A percentile compares a stretch with the other conserved stretches of the same genome.
Conservation (phyloP, 1,284 basidiomycete species). For the Sutorius eximius region DNA sequence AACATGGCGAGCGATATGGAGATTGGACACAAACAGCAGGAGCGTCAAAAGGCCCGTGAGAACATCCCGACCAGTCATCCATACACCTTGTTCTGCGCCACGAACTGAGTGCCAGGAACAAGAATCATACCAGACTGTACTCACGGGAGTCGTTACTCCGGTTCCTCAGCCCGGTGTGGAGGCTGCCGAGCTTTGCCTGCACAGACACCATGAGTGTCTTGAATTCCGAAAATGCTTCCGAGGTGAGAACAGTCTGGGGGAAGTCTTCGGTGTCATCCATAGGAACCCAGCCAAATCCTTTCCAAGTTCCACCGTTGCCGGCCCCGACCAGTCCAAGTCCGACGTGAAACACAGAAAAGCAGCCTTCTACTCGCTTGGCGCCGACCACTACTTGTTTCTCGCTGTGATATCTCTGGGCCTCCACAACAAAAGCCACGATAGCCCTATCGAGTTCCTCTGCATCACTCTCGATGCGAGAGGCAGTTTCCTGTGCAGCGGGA, state of each 20-base stretch:
- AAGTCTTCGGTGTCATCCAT: constrained; percentile 48
- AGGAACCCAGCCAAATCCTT: constrained; percentile 75
- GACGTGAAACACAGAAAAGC: constrained; percentile 61
- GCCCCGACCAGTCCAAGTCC: constrained; percentile 74
- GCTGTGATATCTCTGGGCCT: constrained; percentile 63
- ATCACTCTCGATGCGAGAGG: constrained; percentile 71
- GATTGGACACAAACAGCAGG: constrained; percentile 58
- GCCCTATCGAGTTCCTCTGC: constrained; percentile 78
- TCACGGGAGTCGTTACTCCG: constrained; percentile 43
- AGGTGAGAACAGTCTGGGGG: constrained; percentile 50
- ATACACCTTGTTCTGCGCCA: constrained; percentile 28
- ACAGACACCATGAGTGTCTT: constrained; percentile 47
- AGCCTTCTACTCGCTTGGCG: constrained; percentile 61
- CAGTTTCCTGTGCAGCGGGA: constrained; percentile 59
- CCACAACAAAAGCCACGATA: constrained; percentile 68
- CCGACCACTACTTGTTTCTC: constrained; percentile 35
- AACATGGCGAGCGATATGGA: constrained; percentile 74
- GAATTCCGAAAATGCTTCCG: constrained; percentile 56
- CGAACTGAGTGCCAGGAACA: constrained; percentile 10
- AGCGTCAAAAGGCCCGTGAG: constrained; percentile 56
- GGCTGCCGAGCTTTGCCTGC: constrained; percentile 46
- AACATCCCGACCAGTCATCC: constrained; percentile 45
- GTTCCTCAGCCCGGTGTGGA: constrained; percentile 42
- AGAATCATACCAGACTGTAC: constrained; percentile 14
- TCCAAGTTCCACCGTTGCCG: constrained; percentile 69